Conservation (phyloP, 176 grass and related monocot genomes). For the Eleusine coracana region DNA sequence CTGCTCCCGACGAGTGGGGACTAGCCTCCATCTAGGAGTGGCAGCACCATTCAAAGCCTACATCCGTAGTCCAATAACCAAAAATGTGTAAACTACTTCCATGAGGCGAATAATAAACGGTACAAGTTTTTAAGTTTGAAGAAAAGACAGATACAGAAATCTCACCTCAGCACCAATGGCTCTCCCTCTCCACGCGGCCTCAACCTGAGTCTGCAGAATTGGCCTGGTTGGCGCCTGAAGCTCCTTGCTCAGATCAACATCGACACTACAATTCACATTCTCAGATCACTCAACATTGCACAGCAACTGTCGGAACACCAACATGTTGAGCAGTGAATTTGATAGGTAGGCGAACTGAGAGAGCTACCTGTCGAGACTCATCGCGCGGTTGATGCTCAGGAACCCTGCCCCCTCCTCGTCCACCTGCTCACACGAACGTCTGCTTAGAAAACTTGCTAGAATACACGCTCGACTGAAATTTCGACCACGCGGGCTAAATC, state of each 20-base stretch:
- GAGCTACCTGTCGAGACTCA: slow-evolving; percentile 79
- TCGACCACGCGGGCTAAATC: not conserved
- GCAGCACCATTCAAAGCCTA: slow-evolving; percentile 54
- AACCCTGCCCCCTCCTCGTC: slow-evolving; percentile 72
- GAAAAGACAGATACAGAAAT: not conserved
- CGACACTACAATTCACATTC: slow-evolving; percentile 55
- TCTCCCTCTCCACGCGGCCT: slow-evolving; percentile 68
- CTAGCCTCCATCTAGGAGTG: slow-evolving; percentile 80
- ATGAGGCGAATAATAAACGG: slow-evolving; percentile 14
- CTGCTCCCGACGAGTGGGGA: slow-evolving; percentile 80
- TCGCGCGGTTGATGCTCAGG: slow-evolving; percentile 84
- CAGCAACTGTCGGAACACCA: slow-evolving; percentile 12
- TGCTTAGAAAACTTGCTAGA: slow-evolving; percentile 13
- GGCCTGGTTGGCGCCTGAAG: slow-evolving; percentile 71
- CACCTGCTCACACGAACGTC: slow-evolving; percentile 44
- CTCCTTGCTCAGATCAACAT: slow-evolving; percentile 95
- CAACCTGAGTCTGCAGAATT: slow-evolving; percentile 75
- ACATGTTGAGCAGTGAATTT: slow-evolving; percentile 5
- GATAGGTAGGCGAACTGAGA: slow-evolving; percentile 1
- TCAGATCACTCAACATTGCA: slow-evolving; percentile 3
- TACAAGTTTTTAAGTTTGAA: not conserved
- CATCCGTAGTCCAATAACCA: slow-evolving; percentile 25
- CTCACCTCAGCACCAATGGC: slow-evolving; percentile 57
- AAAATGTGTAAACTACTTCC: slow-evolving; percentile 26
- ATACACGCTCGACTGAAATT: not conserved